Evolutionary conservation across 495 filamentous ascomycete genomes (phyloP).

Genomic region (Aspergillus diversus): DNA sequence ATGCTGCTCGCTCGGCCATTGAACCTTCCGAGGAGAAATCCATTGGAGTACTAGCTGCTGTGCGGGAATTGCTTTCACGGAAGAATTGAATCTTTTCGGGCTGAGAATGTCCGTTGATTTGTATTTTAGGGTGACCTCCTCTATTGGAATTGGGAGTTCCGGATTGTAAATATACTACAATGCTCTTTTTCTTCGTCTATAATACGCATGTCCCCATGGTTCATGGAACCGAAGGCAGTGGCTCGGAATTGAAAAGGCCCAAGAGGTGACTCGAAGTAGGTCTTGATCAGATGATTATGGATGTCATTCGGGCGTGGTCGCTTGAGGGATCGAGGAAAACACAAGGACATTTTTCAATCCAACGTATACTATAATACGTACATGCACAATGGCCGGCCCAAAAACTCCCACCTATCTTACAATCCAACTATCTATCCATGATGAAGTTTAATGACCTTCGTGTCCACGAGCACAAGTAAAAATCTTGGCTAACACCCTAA

Average conservation of each 20-base stretch:
- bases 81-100: conserved; percentile 35
- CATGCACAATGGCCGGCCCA: not conserved
- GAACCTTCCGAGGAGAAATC: conserved; percentile 44
- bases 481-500: not conserved
- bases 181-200: conserved; percentile 5
- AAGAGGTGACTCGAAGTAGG: too few species aligned
- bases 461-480: too few species aligned
- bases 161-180: conserved; percentile 25
- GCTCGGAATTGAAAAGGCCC: too few species aligned
- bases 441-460: too few species aligned
- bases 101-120: conserved; percentile 17
- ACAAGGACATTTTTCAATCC: not conserved
- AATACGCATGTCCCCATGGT: too few species aligned
- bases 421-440: too few species aligned
- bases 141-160: conserved; percentile 21
- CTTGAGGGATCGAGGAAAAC: not conserved
- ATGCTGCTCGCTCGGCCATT: conserved; percentile 44
- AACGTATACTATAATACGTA: not conserved
- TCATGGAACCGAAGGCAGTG: too few species aligned
- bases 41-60: conserved; percentile 50
- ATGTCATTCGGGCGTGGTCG: too few species aligned
- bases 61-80: conserved; percentile 47
- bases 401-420: too few species aligned
- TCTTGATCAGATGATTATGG: too few species aligned
- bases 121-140: conserved; percentile 26